Percentiles rank a stretch among this genome's conserved stretches.
Conservation (phyloP, 768 basidiomycete species). For the Boletus reticulatus region DNA sequence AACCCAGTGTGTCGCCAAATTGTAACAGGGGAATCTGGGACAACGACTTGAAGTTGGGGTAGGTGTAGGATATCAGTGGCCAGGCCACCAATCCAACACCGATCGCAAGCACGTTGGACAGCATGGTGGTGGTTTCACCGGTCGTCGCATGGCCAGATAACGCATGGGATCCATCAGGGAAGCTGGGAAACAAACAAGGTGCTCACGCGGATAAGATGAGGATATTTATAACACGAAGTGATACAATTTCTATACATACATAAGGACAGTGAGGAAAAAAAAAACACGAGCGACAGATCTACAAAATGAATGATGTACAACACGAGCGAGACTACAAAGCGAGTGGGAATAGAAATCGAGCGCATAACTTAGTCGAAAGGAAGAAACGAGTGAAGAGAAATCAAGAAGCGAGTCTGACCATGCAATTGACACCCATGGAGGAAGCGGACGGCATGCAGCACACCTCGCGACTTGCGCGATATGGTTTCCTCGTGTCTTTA, state of each 20-base stretch:
- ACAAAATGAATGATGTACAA: conserved; percentile 13
- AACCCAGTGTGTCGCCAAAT: neutral
- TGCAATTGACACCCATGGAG: neutral
- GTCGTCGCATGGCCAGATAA: no score
- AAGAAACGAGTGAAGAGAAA: neutral
- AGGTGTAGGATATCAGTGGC: conserved; percentile 9
- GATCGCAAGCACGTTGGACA: conserved; percentile 2
- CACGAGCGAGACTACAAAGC: conserved; percentile 7
- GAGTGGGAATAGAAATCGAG: neutral
- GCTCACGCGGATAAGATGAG: no score
- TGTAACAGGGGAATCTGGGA: neutral
- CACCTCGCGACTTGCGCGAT: conserved; percentile 13
- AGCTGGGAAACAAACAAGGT: no score
- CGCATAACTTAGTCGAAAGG: conserved; percentile 16
- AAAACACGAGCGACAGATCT: neutral
- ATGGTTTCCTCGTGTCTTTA: neutral
- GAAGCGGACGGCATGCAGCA: neutral
- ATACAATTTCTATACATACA: conserved; percentile 11
- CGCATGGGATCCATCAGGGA: no score
- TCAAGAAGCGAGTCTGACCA: neutral
- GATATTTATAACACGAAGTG: neutral
- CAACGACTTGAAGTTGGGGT: neutral
- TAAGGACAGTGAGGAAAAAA: neutral
- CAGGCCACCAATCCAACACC: conserved; percentile 9
- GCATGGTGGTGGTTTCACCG: neutral